Evolutionary conservation across 805 yeast genomes (phyloP), one percentile per base, ranked within the genome.

Genomic region (Jamesozyma hellenica): DNA sequence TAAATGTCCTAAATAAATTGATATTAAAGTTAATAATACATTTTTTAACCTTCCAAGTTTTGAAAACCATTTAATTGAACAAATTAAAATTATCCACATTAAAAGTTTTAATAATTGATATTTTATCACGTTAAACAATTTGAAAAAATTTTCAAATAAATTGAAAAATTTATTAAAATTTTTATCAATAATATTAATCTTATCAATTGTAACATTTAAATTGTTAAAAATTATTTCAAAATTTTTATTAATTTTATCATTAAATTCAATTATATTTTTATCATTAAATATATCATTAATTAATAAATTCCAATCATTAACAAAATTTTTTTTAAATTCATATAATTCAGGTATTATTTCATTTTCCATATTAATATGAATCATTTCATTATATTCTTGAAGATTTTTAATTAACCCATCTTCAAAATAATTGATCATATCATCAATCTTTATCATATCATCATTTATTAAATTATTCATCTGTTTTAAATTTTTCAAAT

Each of bases 211-310:
- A 39, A 19, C n/a, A 14, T 32, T 32, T 10, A 32, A 21, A n/a
- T 14, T 32, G 3, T 19, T 13, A n/a, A n/a, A 21, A 6, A 32
- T 14, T 13, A 8, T 32, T 9, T 32, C 35, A 21, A 32, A 32
- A 27, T 21, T 29, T 7, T 28, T 12, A 21, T 23, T 17, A 16
- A 28, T 29, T 18, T 5, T 15, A n/a, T 44, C 41, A 4, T 39
- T 34, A 35, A 44, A 46, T 56, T 54, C 49, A 7, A 35, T n/a
- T 6, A 36, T 31, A 9, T 50, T 29, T 28, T 53, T 51, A n/a
- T 31, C 39, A 6, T 32, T 37, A 11, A 53, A 10, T 2, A 38
- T 18, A 7, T 30, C 27, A 4, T 44, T 47, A 9, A 46, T 39
- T 1, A 34, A 28, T 28, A 40, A 33, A 21, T 21, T 21, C 49